Percentiles rank a stretch among this genome's conserved stretches.
Evolutionary conservation across 1,284 basidiomycete species (phyloP).

Genomic region (Pseudozyma tsukubaensis): DNA sequence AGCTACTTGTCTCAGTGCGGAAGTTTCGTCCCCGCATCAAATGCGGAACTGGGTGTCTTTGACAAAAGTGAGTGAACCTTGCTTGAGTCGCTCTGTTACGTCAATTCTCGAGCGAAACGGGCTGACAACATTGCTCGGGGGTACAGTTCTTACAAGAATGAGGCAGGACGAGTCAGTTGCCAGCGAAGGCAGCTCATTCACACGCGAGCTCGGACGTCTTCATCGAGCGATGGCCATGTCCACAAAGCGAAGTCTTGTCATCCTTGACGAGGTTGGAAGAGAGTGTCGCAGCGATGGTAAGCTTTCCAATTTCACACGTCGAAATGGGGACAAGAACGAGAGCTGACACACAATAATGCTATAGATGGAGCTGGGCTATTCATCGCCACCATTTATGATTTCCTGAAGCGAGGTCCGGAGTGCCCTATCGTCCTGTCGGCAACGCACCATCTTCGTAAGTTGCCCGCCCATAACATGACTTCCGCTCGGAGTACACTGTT

Average conservation of each 20-base stretch:
- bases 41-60: slow-evolving; percentile 45
- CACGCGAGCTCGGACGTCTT: slow-evolving; percentile 41
- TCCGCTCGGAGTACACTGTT: too few species aligned
- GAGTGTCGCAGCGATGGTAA: slow-evolving; percentile 50
- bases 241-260: slow-evolving; percentile 36
- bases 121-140: not conserved
- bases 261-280: slow-evolving; percentile 48
- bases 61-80: slow-evolving; percentile 41
- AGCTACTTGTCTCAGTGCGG: slow-evolving; percentile 45
- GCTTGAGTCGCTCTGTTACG: not conserved
- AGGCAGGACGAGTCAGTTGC: slow-evolving; percentile 47
- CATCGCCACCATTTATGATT: slow-evolving; percentile 40
- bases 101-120: not conserved
- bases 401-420: slow-evolving; percentile 26
- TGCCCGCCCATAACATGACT: too few species aligned
- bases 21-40: slow-evolving; percentile 36
- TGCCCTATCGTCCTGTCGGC: slow-evolving; percentile 44
- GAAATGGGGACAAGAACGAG: too few species aligned
- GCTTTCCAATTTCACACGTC: too few species aligned
- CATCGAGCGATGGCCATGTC: slow-evolving; percentile 38
- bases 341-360: not conserved
- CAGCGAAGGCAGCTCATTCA: slow-evolving; percentile 49
- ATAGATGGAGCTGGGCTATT: slow-evolving; percentile 49
- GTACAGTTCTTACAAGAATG: slow-evolving; percentile 46
- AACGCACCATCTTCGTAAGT: slow-evolving; percentile 47